Evolutionary conservation across 495 filamentous ascomycete genomes (phyloP).

Genomic region (Penicillium taxi): DNA sequence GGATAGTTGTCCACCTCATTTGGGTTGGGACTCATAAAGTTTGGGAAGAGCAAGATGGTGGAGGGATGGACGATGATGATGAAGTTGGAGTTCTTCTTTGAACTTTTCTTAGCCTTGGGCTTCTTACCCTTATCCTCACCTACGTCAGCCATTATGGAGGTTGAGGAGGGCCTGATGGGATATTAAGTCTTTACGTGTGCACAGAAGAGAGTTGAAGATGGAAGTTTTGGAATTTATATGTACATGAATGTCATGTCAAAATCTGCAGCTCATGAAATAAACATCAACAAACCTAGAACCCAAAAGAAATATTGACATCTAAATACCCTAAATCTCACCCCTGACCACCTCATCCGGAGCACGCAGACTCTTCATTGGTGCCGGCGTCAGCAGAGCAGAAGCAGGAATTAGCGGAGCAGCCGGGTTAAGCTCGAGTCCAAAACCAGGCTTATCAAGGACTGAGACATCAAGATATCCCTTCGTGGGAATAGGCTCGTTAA

Average conservation of each 20-base stretch:
- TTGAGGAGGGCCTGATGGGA: too few relatives aligned
- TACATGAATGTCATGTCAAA: constrained; percentile 10
- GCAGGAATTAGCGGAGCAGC: constrained; percentile 70
- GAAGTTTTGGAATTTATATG: constrained; percentile 12
- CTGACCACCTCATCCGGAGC: constrained; percentile 32
- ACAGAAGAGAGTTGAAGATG: neutral
- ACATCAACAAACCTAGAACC: constrained; percentile 3
- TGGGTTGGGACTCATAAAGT: too few relatives aligned
- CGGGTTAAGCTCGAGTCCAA: constrained; percentile 80
- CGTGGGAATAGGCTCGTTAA: constrained; percentile 81
- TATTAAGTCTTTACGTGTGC: neutral
- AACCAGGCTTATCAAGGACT: constrained; percentile 80
- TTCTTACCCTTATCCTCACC: too few relatives aligned
- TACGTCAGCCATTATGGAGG: too few relatives aligned
- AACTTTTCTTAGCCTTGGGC: too few relatives aligned
- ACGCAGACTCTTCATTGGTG: constrained; percentile 53
- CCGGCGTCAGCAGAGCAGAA: constrained; percentile 58
- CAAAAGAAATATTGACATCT: too few relatives aligned
- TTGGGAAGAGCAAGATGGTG: too few relatives aligned
- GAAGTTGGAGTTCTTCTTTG: too few relatives aligned
- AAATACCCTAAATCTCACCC: constrained; percentile 10
- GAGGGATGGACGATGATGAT: too few relatives aligned
- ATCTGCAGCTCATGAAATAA: constrained; percentile 6
- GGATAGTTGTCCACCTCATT: too few relatives aligned
- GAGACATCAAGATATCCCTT: constrained; percentile 72